Evolutionary conservation across 345 rosid genomes (phyloP).

Genomic region (Trapa incisa): DNA sequence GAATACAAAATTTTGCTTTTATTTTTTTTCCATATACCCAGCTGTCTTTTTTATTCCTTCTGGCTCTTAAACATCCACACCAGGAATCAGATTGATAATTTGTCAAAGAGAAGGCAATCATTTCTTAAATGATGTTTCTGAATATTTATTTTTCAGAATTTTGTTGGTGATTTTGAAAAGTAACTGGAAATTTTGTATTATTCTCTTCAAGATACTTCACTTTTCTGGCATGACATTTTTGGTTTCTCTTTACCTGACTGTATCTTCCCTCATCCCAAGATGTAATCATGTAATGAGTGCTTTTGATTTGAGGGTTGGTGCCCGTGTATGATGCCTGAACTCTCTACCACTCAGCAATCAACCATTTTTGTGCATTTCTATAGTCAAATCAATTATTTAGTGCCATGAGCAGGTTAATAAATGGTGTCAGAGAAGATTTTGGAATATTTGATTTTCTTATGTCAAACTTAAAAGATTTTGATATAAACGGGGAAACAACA

Average conservation of each 20-base stretch:
- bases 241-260: not conserved
- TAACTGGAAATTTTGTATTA: not conserved
- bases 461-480: no score
- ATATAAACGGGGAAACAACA: no score
- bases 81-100: not conserved
- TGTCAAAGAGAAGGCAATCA: not conserved
- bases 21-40: not conserved
- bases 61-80: not conserved
- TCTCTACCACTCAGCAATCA: no score
- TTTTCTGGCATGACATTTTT: not conserved
- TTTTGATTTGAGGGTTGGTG: no score
- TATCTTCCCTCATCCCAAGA: not conserved
- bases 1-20: not conserved
- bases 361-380: no score
- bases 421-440: no score
- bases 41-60: not conserved
- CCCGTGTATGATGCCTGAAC: no score
- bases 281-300: not conserved
- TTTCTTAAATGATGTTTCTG: not conserved
- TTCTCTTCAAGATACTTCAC: not conserved
- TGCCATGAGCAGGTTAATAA: no score
- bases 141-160: not conserved
- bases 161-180: not conserved
- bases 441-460: no score
- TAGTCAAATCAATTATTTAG: no score